phyloP scores from a whole-genome alignment of 441 rosid species.

The Populus hybrid region DNA sequence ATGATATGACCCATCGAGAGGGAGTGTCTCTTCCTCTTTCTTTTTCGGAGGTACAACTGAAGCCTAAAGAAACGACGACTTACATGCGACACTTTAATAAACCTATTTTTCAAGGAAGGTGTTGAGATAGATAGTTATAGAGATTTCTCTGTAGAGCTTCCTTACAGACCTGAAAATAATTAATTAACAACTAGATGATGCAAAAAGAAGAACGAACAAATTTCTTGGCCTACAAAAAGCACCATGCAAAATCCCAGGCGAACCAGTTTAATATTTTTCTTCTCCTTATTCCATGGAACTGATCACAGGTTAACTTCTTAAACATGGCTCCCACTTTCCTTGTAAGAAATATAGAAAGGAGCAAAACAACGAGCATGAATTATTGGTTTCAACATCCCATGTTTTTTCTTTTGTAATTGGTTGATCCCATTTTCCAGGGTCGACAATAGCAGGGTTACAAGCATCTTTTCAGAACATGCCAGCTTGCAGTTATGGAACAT shows the following conservation, averaged over 20 bases:
- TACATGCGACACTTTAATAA: too few relatives aligned
- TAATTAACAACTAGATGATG: not conserved
- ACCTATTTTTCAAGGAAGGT: too few relatives aligned
- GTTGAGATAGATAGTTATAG: too few relatives aligned
- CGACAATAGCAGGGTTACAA: not conserved
- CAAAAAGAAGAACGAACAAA: not conserved
- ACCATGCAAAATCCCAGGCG: too few relatives aligned
- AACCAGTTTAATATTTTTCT: not conserved
- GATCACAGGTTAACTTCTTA: not conserved
- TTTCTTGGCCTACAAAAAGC: not conserved
- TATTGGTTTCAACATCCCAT: not conserved
- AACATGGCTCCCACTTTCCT: conserved; percentile 45
- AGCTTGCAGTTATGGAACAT: not conserved
- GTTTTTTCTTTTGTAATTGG: not conserved
- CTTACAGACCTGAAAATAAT: not conserved
- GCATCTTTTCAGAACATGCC: not conserved
- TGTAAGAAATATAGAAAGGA: conserved; percentile 12
- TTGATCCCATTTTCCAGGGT: not conserved
- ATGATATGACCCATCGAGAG: not conserved
- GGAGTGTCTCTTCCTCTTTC: not conserved
- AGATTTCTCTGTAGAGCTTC: too few relatives aligned
- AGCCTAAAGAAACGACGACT: too few relatives aligned
- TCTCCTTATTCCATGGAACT: not conserved
- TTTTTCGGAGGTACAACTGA: too few relatives aligned
- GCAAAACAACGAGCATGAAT: not conserved